These are phyloP conservation scores for Boletus hoseneyae DNA, from an alignment of 1,284 basidiomycete species.

Conservation along the genomic window DNA sequence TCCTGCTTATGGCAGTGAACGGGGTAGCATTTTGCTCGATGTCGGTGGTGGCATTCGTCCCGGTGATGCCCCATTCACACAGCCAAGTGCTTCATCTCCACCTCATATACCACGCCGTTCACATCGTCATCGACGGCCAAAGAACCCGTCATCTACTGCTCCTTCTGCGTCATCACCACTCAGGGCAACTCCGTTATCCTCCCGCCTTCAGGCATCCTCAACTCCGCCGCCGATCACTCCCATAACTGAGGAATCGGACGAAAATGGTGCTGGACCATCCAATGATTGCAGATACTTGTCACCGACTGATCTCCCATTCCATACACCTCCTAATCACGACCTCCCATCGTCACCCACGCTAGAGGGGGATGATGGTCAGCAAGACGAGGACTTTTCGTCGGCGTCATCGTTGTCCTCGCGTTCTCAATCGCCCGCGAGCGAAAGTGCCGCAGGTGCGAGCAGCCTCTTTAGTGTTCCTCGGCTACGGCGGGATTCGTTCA, in stretches of 20 bases:
- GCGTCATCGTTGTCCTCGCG: conserved; percentile 40
- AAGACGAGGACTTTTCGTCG: conserved; percentile 33
- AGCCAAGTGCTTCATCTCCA: conserved; percentile 48
- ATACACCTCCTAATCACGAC: conserved; percentile 48
- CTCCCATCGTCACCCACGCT: conserved; percentile 45
- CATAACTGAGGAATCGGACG: conserved; percentile 60
- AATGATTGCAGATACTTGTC: conserved; percentile 54
- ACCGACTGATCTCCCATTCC: conserved; percentile 63
- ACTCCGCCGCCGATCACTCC: conserved; percentile 78
- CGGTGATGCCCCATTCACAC: conserved; percentile 36
- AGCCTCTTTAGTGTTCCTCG: conserved; percentile 72
- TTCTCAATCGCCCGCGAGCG: conserved; percentile 51
- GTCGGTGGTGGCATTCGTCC: conserved; percentile 67
- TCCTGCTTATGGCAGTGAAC: conserved; percentile 92
- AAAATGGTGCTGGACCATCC: conserved; percentile 44
- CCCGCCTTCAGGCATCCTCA: conserved; percentile 41
- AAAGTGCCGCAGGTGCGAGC: conserved; percentile 65
- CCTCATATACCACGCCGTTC: conserved; percentile 47
- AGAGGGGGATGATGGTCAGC: conserved; percentile 21
- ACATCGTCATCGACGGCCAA: conserved; percentile 57
- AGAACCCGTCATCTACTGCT: conserved; percentile 38
- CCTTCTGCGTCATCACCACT: conserved; percentile 61
- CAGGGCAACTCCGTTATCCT: conserved; percentile 40
- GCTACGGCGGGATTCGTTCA: conserved; percentile 54
- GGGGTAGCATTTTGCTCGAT: conserved; percentile 90